Evolutionary conservation across 441 rosid species (phyloP).

Genomic region (Melastoma candidum): DNA sequence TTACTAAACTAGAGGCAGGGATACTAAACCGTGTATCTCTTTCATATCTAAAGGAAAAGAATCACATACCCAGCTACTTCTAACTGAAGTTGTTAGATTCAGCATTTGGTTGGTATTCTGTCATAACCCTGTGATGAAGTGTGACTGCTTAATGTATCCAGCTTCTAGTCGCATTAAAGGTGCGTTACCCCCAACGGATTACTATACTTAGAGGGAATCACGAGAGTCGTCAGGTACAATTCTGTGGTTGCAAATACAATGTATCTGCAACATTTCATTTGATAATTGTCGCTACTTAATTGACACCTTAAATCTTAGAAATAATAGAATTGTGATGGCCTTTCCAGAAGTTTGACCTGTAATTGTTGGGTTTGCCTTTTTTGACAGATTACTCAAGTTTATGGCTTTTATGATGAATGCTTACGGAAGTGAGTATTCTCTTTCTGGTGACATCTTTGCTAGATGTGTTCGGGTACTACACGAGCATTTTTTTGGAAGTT

Average conservation of each 20-base stretch:
- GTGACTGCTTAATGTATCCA: conserved; percentile 23
- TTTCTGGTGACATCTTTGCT: conserved; percentile 1
- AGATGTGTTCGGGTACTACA: conserved; percentile 1
- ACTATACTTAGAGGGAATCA: conserved; percentile 80
- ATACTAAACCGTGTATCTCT: no score
- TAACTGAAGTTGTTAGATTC: no score
- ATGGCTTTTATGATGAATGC: conserved; percentile 75
- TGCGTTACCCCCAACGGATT: conserved; percentile 60
- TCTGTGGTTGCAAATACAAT: no score
- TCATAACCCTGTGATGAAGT: conserved; percentile 10
- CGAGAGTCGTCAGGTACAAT: conserved; percentile 62
- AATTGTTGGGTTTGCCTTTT: conserved; percentile 4
- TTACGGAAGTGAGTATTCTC: conserved; percentile 55
- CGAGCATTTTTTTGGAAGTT: no score
- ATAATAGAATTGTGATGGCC: no score
- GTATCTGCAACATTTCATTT: no score
- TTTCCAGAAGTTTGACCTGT: no score
- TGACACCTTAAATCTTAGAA: no score
- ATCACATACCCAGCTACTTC: no score
- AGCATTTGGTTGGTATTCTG: not conserved
- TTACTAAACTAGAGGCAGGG: no score
- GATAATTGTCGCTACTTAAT: no score
- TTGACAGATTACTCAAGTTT: conserved; percentile 70
- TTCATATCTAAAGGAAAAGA: no score
- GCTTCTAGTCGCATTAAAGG: conserved; percentile 65